Evolutionary conservation across 2,329 filamentous ascomycete genomes (phyloP).

Genomic region (Westerdykella ornata): DNA sequence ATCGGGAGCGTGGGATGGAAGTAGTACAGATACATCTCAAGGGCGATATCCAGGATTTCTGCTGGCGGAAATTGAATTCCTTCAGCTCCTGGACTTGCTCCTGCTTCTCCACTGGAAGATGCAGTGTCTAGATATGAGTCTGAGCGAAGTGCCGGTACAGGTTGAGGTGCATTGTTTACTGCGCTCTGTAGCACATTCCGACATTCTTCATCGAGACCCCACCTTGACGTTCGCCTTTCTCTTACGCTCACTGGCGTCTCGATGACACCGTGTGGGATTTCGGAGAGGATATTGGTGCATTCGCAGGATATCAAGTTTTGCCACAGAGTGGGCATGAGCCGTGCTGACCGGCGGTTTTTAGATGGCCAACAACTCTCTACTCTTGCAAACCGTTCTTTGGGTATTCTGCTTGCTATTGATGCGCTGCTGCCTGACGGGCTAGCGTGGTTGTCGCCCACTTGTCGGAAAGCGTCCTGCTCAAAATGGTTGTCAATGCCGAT

Average conservation of each 20-base stretch:
- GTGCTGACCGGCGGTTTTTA: conserved; percentile 23
- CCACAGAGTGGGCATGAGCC: conserved; percentile 34
- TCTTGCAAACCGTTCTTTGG: conserved; percentile 34
- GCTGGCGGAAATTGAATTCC: conserved; percentile 42
- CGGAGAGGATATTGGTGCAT: conserved; percentile 33
- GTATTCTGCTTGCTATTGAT: conserved; percentile 35
- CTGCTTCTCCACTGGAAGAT: conserved; percentile 27
- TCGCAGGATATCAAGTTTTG: conserved; percentile 25
- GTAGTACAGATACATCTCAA: conserved; percentile 50
- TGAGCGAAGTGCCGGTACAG: conserved; percentile 13
- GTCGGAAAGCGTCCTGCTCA: conserved; percentile 22
- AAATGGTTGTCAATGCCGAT: conserved; percentile 29
- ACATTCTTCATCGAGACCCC: conserved; percentile 35
- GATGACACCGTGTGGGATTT: conserved; percentile 17
- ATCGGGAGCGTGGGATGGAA: conserved; percentile 50
- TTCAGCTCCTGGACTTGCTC: conserved; percentile 21
- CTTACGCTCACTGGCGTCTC: conserved; percentile 23
- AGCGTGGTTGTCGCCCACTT: conserved; percentile 20
- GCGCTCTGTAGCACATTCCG: conserved; percentile 37
- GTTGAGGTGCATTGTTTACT: conserved; percentile 21
- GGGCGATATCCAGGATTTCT: conserved; percentile 49
- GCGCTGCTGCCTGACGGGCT: conserved; percentile 33
- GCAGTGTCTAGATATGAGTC: conserved; percentile 28
- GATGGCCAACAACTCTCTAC: conserved; percentile 38
- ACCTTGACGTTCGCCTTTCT: conserved; percentile 30